Base-by-base conservation (phyloP, 257 asterid species). In the Striga asiatica region DNA sequence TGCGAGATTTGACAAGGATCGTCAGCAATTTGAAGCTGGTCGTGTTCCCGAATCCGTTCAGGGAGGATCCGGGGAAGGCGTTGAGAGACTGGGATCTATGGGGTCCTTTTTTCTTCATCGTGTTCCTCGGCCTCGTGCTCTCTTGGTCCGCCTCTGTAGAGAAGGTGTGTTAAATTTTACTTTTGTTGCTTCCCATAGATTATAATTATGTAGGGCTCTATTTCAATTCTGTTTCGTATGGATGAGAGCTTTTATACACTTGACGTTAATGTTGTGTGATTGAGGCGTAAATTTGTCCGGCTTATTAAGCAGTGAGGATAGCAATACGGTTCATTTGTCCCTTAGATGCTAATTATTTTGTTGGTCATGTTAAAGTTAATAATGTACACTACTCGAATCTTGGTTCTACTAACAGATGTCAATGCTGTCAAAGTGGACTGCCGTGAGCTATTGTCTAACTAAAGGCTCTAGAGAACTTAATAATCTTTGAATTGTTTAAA, bases 101-200 rank as follows among this genome's bases (percentile, higher is more conserved):
- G 93, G 94, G 96, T 0, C 94, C 96, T 0, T 84, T 84, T 50
- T 78, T 88, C 79, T 84, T 84, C 75, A 88, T 88, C 72, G 91
- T 88, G 14, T 88, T 81, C 56, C 88, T 88, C 27, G 93, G 93
- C 3, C 93, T 88, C 57, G 56, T 66, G 16, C 88, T 88, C 49
- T 88, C 96, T 0, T 88, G 94, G 96, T 84, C 94, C 47, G 82
- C 94, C 0, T 80, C 89, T 12, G 85, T 83, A 34, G 78, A 83
- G 70, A 87, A 83, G 96, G 94, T 82, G 65, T 14, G 39, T 27
- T 14, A 3, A 3, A 18, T 22, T 9, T n/a, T 13, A 11, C 1
- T 1, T 41, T 3, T 28, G 54, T 12, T 29, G 2, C 10, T 54
- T 2, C 17, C 24, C 3, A 20, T 54, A 1, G 35, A 6, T 27